Base-by-base conservation (phyloP, 2,329 filamentous ascomycete species). In the Fusarium brevicatenulatum region DNA sequence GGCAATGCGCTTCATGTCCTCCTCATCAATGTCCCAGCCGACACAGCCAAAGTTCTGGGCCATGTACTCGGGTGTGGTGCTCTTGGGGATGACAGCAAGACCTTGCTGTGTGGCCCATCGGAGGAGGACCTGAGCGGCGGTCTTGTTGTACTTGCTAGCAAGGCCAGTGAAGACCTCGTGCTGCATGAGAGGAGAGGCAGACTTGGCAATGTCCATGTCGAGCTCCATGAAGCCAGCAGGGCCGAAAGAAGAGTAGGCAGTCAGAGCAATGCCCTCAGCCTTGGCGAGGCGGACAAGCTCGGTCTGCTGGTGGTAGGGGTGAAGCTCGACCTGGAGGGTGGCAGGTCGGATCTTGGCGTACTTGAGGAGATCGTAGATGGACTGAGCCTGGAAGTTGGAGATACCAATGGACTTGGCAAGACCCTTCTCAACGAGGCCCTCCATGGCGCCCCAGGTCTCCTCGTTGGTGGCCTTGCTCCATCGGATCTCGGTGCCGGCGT, bases 281-380 rank as follows among this genome's bases (percentile, higher is more conserved):
- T 92, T 87, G 77, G 91, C 92, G 57, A 94, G 89, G 77, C 89
- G 85, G 77, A 96, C 81, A 58, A 97, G 89, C 60, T 90, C 87
- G 67, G 86, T 83, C 87, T 97, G 94, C 69, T 93, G 91, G 66
- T 95, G 89, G 88, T 95, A 96, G 32, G 94, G 94, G 87, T 97
- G 94, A 85, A 95, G 93, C 87, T 97, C 94, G 82, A 97, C 91
- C 87, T 97, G 94, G 68, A 96, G 91, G 44, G 92, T 91, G 43
- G 93, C 92, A 13, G 93, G 93, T 49, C 87, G 87, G 82, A 94
- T 89, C 77, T 88, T 90, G 71, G 93, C 93, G 83, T 95, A 94
- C 78, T 92, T 90, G 80, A 95, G 88, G 75, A 95, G 85, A 83
- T 96, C 93, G 82, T 95, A 92, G 79, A 97, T 83, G 72, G 94